Evolutionary conservation across 805 yeast species (phyloP).

Genomic region (Grigorovia yakushimaensis): DNA sequence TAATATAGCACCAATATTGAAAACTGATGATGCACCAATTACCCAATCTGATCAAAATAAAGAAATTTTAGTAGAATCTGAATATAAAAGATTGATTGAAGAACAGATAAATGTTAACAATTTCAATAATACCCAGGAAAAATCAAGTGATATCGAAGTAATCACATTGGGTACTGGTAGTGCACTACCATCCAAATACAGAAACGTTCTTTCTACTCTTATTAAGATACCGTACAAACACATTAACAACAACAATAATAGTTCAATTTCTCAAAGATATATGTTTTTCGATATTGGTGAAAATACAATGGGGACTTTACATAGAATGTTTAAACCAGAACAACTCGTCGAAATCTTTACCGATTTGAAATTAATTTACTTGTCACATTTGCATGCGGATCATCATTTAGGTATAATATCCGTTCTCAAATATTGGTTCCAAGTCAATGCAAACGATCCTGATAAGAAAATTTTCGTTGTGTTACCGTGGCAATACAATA

Average conservation of each 20-base stretch:
- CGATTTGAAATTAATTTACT: slow-evolving; percentile 56
- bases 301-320: slow-evolving; percentile 67
- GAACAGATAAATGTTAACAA: slow-evolving; percentile 25
- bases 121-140: slow-evolving; percentile 24
- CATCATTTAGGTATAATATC: slow-evolving; percentile 83
- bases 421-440: slow-evolving; percentile 57
- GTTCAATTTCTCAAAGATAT: slow-evolving; percentile 30
- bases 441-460: slow-evolving; percentile 31
- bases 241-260: slow-evolving; percentile 21
- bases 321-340: slow-evolving; percentile 47
- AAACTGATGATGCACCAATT: slow-evolving; percentile 11
- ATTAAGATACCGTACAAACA: slow-evolving; percentile 52
- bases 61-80: slow-evolving; percentile 2
- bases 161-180: slow-evolving; percentile 89
- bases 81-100: slow-evolving; percentile 19
- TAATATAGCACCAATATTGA: slow-evolving; percentile 19
- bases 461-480: slow-evolving; percentile 43
- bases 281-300: slow-evolving; percentile 91
- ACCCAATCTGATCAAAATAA: slow-evolving; percentile 5
- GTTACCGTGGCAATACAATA: slow-evolving; percentile 64
- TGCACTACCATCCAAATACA: slow-evolving; percentile 71
- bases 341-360: slow-evolving; percentile 36
- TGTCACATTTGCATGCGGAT: slow-evolving; percentile 94
- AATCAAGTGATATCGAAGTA: slow-evolving; percentile 50
- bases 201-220: slow-evolving; percentile 78